Percentiles rank a stretch among this genome's conserved stretches.
These are phyloP conservation scores for Tulasnella sp. DNA, from an alignment of 768 basidiomycete genomes.

Conservation along the genomic window DNA sequence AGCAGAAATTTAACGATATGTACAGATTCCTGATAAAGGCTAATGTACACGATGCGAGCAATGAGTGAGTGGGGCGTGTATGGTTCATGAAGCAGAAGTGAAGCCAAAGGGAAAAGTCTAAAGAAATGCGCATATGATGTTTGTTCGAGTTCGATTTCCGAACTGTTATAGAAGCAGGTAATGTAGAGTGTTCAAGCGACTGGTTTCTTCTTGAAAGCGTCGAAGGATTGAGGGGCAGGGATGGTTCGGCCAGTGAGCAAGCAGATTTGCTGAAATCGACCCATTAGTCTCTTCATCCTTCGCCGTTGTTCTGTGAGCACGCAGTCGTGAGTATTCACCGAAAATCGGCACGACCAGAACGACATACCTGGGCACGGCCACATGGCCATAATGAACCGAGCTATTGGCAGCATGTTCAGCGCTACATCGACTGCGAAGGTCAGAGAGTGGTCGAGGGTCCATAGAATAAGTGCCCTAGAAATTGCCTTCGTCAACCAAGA, in stretches of 20 bases:
- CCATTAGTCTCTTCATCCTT: background rate
- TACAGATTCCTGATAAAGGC: background rate
- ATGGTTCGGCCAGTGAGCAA: background rate
- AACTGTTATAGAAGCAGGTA: background rate
- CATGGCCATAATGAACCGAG: background rate
- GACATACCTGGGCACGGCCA: conserved; percentile 27
- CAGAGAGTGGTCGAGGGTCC: conserved; percentile 14
- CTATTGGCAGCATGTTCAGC: conserved; percentile 20
- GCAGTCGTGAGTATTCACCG: background rate
- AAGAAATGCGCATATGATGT: background rate
- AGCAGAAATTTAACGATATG: background rate
- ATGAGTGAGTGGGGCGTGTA: background rate
- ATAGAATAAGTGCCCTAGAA: conserved; percentile 17
- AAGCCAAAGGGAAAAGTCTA: background rate
- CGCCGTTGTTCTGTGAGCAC: background rate
- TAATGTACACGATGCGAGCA: background rate
- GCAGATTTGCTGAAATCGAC: background rate
- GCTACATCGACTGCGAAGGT: conserved; percentile 24
- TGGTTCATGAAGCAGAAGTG: background rate
- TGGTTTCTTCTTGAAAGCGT: background rate
- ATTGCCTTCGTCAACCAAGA: background rate
- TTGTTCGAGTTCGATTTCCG: background rate
- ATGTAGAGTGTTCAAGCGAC: background rate
- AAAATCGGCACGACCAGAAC: no score
- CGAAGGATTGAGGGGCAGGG: background rate